Conservation (phyloP, 306 rosid genomes). For the Citrullus colocynthis region DNA sequence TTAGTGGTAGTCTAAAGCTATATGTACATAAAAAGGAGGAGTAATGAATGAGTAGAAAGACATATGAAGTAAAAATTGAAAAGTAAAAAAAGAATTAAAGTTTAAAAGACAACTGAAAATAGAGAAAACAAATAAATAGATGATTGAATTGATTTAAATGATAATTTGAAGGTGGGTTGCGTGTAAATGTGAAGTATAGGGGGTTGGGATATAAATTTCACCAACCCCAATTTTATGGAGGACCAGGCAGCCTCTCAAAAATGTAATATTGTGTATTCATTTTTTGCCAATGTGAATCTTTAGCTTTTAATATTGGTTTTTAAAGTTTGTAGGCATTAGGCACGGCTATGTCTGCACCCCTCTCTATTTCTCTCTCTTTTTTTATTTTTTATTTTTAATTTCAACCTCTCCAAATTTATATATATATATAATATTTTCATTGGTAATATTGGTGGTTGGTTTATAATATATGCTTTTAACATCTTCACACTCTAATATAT, state of each 20-base stretch:
- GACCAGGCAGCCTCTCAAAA: not conserved
- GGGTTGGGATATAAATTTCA: conserved; percentile 6
- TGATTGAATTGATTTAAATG: no score
- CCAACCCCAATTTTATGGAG: not conserved
- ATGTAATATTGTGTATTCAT: not conserved
- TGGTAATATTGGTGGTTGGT: no score
- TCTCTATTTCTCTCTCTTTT: not conserved
- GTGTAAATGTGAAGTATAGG: not conserved
- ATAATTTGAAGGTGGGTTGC: not conserved
- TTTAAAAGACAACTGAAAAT: not conserved
- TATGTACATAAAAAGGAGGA: no score
- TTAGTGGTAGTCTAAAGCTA: no score
- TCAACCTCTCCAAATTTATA: no score
- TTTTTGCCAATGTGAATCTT: not conserved
- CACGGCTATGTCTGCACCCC: conserved; percentile 5
- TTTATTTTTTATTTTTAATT: no score
- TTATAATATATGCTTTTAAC: no score
- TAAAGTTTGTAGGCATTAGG: conserved; percentile 11
- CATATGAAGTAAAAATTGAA: not conserved
- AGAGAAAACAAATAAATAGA: not conserved
- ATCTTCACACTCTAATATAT: no score
- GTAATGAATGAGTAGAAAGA: no score
- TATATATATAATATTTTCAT: no score
- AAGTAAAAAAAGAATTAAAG: not conserved
- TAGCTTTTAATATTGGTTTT: not conserved